Evolutionary conservation across 2,329 filamentous ascomycete species (phyloP), one percentile per base, ranked within the genome.

Genomic region (Nakataea oryzae): DNA sequence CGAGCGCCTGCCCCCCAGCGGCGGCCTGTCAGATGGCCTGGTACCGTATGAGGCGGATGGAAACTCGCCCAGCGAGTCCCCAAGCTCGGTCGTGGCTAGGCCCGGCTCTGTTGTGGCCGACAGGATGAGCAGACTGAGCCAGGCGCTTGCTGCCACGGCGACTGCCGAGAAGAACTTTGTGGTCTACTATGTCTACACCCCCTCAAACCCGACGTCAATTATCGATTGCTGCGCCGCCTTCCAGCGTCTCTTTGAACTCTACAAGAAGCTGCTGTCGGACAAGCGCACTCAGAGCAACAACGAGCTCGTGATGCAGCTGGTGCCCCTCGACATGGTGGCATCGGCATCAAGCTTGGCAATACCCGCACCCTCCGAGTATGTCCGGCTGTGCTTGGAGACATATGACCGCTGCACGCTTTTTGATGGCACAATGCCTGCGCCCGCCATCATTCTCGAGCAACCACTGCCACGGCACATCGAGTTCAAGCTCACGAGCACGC

Each of bases 291-390:
- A 78, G 61, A 71, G 78, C 4, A 69, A 75, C 27, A 86, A 85
- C 62, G 89, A 93, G 62, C 70, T 95, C n/a, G 86, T 91, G 4
- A 76, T 96, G 24, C 91, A 96, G 69, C 79, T 96, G 2, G 76
- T 96, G 1, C 87, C 91, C 0, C 79, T 87, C 21, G 82, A 85
- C 62, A 77, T 86, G n/a, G 73, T 95, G 11, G 85, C 87, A 9
- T 87, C 86, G 1, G 78, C 84, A 4, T 81, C 82, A 1, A 80
- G 80, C 2, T 74, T 92, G 17, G 81, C 86, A 1, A 79, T 89
- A n/a, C 82, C 86, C 1, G 78, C 83, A 2, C 82, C 85, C 0
- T 71, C 74, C 6, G 85, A 87, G 17, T 83, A 89, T 67, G 76
- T 78, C 57, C 82, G 77, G 62, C 76, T 93, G 21, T 89, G 88